Conservation (phyloP, 148 eudicot species). For the Rhododendron ovatum region DNA sequence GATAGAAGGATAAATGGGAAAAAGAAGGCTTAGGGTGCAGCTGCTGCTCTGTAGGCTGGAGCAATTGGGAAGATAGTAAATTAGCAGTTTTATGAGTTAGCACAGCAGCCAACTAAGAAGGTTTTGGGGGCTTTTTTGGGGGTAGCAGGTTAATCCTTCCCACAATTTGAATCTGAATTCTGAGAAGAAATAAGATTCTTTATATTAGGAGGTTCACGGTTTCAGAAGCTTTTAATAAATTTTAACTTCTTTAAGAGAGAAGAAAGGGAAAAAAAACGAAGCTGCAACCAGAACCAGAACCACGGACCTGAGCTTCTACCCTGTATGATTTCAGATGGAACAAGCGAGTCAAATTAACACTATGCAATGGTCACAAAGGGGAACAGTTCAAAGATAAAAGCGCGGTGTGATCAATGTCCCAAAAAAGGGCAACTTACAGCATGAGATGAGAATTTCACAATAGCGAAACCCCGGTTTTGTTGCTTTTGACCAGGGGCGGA, state of each 20-base stretch:
- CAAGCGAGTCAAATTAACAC: slow-evolving; percentile 34
- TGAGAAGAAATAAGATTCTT: not conserved
- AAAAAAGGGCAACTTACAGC: slow-evolving; percentile 44
- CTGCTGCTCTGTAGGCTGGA: not conserved
- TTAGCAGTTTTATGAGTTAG: not conserved
- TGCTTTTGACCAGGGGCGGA: slow-evolving; percentile 31
- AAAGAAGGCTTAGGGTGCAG: not conserved
- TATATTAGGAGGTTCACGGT: not conserved
- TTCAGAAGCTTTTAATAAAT: not conserved
- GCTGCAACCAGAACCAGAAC: slow-evolving; percentile 61
- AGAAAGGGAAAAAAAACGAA: slow-evolving; percentile 14
- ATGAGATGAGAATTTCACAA: slow-evolving; percentile 64
- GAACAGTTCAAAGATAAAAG: slow-evolving; percentile 2
- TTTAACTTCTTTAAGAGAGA: not conserved
- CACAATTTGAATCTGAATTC: not conserved
- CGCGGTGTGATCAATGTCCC: not conserved
- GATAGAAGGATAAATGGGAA: not conserved
- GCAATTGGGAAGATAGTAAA: not conserved
- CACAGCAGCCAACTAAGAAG: not conserved
- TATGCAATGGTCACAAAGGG: slow-evolving; percentile 1
- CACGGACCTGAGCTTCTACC: slow-evolving; percentile 73
- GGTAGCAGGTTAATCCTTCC: not conserved
- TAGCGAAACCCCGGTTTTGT: slow-evolving; percentile 69
- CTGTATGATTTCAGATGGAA: slow-evolving; percentile 66
- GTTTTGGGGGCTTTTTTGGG: not conserved